Evolutionary conservation across 768 basidiomycete genomes (phyloP).

Genomic region (Solioccasus polychromus): DNA sequence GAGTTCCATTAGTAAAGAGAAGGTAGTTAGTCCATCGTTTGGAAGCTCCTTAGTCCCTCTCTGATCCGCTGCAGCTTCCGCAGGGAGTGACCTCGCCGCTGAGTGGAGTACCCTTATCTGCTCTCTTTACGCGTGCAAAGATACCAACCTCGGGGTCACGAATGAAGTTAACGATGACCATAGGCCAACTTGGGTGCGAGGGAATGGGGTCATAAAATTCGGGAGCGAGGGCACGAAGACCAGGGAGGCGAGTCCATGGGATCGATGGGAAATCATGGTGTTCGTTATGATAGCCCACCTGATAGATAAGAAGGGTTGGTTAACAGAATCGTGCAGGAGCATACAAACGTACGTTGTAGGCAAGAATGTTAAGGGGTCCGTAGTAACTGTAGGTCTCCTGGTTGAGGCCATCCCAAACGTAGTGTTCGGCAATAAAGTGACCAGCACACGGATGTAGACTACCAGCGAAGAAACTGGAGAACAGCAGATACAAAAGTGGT

Average conservation of each 20-base stretch:
- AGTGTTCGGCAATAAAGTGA: constrained; percentile 98
- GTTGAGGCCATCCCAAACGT: constrained; percentile 85
- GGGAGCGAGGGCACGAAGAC: constrained; percentile 76
- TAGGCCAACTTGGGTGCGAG: constrained; percentile 89
- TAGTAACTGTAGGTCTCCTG: constrained; percentile 99
- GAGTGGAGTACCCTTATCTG: constrained; percentile 37
- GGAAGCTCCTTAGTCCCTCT: constrained; percentile 15
- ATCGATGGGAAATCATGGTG: constrained; percentile 99
- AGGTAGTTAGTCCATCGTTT: constrained; percentile 4
- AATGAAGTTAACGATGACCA: constrained; percentile 93
- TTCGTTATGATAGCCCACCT: constrained; percentile 99
- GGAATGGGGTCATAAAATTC: constrained; percentile 92
- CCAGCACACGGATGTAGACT: constrained; percentile 94
- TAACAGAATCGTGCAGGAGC: not conserved
- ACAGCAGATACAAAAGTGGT: constrained; percentile 77
- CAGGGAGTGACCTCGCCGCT: constrained; percentile 19
- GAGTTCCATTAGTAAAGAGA: constrained; percentile 8
- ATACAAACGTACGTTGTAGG: constrained; percentile 78
- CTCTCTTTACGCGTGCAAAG: constrained; percentile 81
- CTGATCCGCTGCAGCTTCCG: constrained; percentile 4
- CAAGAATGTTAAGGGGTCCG: constrained; percentile 82
- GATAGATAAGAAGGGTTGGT: constrained; percentile 1
- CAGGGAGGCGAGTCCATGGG: constrained; percentile 90
- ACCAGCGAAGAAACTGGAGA: constrained; percentile 94
- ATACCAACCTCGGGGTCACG: constrained; percentile 86